Evolutionary conservation across 1,284 basidiomycete genomes (phyloP), one percentile per base, ranked within the genome.

Genomic region (Cystobasidiaceae sp.): DNA sequence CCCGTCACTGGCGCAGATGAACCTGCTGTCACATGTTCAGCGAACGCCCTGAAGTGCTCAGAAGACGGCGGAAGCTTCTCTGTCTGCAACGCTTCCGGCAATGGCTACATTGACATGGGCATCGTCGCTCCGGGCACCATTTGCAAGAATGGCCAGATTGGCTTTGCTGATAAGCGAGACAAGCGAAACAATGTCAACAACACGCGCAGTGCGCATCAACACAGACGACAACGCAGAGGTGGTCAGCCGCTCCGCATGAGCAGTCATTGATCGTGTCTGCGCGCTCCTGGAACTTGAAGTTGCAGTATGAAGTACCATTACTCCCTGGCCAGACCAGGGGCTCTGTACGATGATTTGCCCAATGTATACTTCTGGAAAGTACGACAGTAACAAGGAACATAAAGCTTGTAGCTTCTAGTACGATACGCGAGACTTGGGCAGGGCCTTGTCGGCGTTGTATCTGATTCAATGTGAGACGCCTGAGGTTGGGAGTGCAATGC

Each of bases 51-150:
- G 4, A 50, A 52, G 15, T 62, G 60, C 60, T 52, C 49, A 9
- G 23, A 28, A 17, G 60, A 62, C 28, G 60, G 60, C 13, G 33
- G 30, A 7, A 43, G 13, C 27, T 62, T 62, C 41, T 62, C 60
- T 0, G 25, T 62, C 17, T 62, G 60, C 50, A 54, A 52, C 37
- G 39, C 34, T 15, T 27, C 25, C 23, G 60, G 60, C 11, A 25
- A 17, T 19, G 28, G 21, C 32, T 52, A 27, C 11, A 62, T 30
- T n/a, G 41, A 43, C 30, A 62, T 62, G 60, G 60, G 60, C 49
- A 30, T 39, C 7, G 60, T 62, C 30, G 60, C 60, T 19, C 60
- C 60, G 13, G 60, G 60, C 17, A 62, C 60, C 11, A 37, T 39
- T 17, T 62, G 60, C 41, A 19, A 39, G 43, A 33, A 62, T 33